Evolutionary conservation across 1,139 yeast species (phyloP).

Genomic region (Scheffersomyces cryptocercus): DNA sequence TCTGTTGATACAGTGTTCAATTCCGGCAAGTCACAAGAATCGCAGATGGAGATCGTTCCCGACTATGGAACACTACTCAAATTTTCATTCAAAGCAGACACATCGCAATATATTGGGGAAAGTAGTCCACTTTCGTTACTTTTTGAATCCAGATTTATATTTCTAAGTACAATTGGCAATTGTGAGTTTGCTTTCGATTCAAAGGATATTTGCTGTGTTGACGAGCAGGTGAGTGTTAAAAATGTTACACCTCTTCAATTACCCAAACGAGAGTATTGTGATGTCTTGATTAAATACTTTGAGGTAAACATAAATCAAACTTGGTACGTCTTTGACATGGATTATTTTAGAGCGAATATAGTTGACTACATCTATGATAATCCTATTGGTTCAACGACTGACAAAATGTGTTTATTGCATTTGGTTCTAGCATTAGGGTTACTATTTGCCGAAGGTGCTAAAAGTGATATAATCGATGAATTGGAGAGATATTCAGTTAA

Average conservation of each 20-base stretch:
- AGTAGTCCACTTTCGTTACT: constrained; percentile 1
- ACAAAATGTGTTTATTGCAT: constrained; percentile 24
- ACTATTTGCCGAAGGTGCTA: constrained; percentile 23
- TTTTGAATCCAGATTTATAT: background rate
- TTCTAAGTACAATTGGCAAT: background rate
- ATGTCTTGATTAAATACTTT: constrained; percentile 27
- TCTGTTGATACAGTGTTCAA: background rate
- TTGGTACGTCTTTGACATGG: constrained; percentile 22
- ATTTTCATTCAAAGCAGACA: background rate
- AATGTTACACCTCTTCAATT: constrained; percentile 21
- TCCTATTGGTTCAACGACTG: constrained; percentile 14
- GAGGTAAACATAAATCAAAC: constrained; percentile 34
- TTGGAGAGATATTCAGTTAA: constrained; percentile 11
- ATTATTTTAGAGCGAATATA: constrained; percentile 18
- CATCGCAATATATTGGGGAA: background rate
- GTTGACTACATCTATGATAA: constrained; percentile 27
- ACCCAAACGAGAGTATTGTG: constrained; percentile 18
- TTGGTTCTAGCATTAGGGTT: constrained; percentile 45
- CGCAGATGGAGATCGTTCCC: background rate
- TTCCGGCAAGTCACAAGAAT: background rate
- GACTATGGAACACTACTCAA: background rate
- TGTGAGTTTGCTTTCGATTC: background rate
- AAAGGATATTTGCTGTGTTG: constrained; percentile 18
- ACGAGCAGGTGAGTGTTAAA: constrained; percentile 23
- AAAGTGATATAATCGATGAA: constrained; percentile 14